Evolutionary conservation across 192 early-diverging fungal genomes (phyloP), one percentile per base, ranked within the genome.

Genomic region (Tieghemiomyces parasiticus): DNA sequence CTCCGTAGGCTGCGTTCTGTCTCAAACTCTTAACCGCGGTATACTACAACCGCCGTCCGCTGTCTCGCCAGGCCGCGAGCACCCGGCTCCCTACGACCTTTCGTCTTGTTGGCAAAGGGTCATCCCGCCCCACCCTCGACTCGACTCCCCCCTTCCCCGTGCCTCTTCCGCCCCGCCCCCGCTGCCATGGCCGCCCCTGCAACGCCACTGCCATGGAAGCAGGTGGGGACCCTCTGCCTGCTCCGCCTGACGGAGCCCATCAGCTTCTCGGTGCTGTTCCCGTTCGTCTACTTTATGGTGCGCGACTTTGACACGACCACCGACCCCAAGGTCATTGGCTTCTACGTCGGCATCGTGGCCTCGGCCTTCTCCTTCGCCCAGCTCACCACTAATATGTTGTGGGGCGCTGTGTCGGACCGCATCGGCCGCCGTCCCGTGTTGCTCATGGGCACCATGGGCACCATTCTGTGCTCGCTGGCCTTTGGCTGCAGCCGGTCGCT

Each of bases 251-350:
- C 76, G 34, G 87, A 89, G 63, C 85, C 87, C 25, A 68, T 86
- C 55, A 81, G 81, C 51, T 81, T 78, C 30, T 75, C 79, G 19
- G 76, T 89, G 35, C 60, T 86, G 46, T 78, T 89, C 49, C 89
- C 89, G 4, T 93, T 93, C 67, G 79, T 88, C 2, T 91, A 89
- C 61, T 86, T 90, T 59, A 81, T 82, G 78, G 73, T 84, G 8
- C 73, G 72, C 6, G 87, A 84, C 60, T 91, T 90, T 59, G 66
- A 79, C 54, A 65, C 84, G 1, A 78, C 80, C 22, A 76, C 77
- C 25, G 74, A 80, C 58, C 81, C 88, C 58, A 84, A 88, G 42
- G 81, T 84, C 30, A 78, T 92, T 59, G 90, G 88, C 10, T 83
- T 79, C 65, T 95, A 91, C 66, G 67, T 73, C 6, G 69, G 76